Percentiles rank a stretch among this genome's conserved stretches.
Evolutionary conservation across 257 asterid genomes (phyloP).

Genomic region (Nicotiana tomentosiformis): DNA sequence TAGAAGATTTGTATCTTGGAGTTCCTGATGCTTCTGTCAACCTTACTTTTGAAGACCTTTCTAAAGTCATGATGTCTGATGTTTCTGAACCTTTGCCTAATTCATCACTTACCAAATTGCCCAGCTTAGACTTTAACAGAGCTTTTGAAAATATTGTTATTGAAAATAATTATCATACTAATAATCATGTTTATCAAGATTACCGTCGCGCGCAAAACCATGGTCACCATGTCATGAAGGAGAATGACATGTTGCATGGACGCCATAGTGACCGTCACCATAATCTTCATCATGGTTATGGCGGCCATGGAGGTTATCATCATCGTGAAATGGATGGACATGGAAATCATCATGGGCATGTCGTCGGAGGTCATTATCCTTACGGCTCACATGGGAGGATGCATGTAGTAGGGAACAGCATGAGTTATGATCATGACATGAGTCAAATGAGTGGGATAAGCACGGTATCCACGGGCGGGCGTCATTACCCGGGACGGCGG

Average conservation of each 20-base stretch:
- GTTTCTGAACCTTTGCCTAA: conserved; percentile 7
- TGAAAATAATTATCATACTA: conserved; percentile 5
- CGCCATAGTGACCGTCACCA: neutral
- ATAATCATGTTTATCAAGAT: neutral
- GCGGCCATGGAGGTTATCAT: neutral
- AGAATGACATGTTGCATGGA: neutral
- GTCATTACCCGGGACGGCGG: conserved; percentile 11
- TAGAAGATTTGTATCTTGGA: conserved; percentile 61
- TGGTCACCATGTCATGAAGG: neutral
- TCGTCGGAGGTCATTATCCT: neutral
- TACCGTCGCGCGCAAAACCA: conserved; percentile 2
- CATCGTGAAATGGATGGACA: neutral
- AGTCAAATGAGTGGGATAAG: conserved; percentile 41
- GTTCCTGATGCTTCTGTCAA: conserved; percentile 81
- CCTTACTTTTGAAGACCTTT: conserved; percentile 73
- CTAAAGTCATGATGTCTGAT: neutral
- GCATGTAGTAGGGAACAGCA: conserved; percentile 24
- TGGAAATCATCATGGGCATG: neutral
- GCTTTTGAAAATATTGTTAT: conserved; percentile 36
- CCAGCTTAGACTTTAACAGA: conserved; percentile 65
- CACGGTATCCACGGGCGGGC: conserved; percentile 17
- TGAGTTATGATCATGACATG: conserved; percentile 41
- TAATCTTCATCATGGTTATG: conserved; percentile 11
- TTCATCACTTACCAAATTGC: conserved; percentile 33
- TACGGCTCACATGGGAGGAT: conserved; percentile 2